Evolutionary conservation across 78 protist species (phyloP).

Genomic region (Polysphondylium violaceum): DNA sequence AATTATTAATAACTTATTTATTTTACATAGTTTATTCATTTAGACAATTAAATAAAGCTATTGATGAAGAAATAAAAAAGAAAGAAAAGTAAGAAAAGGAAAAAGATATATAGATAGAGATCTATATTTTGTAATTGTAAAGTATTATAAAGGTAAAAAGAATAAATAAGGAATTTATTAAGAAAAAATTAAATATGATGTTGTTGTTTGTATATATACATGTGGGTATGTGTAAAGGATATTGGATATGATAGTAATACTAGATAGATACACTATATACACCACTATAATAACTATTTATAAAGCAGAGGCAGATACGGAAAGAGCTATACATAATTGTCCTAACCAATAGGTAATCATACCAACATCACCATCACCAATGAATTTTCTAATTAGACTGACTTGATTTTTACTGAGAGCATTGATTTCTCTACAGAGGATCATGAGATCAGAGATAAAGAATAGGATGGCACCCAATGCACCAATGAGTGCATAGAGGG

Average conservation of each 20-base stretch:
- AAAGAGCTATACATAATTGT: slow-evolving; percentile 74
- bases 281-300: neutral
- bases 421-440: slow-evolving; percentile 41
- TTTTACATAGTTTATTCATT: neutral
- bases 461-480: slow-evolving; percentile 71
- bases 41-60: slow-evolving; percentile 7
- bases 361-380: slow-evolving; percentile 70
- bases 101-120: neutral
- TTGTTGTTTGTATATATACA: neutral
- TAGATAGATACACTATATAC: neutral
- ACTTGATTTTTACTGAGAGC: slow-evolving; percentile 26
- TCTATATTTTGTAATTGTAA: neutral
- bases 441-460: slow-evolving; percentile 61
- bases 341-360: slow-evolving; percentile 77
- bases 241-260: neutral
- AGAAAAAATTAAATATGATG: neutral
- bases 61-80: neutral
- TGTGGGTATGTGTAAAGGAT: neutral
- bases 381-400: slow-evolving; percentile 13
- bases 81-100: neutral
- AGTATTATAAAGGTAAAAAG: neutral
- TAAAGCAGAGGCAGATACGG: slow-evolving; percentile 9
- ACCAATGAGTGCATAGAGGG: slow-evolving; percentile 44
- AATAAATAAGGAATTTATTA: neutral
- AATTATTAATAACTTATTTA: neutral